Percentiles rank a stretch among this genome's conserved stretches.
Conservation (phyloP, 164 flowering plant genomes). For the Aristolochia contorta region DNA sequence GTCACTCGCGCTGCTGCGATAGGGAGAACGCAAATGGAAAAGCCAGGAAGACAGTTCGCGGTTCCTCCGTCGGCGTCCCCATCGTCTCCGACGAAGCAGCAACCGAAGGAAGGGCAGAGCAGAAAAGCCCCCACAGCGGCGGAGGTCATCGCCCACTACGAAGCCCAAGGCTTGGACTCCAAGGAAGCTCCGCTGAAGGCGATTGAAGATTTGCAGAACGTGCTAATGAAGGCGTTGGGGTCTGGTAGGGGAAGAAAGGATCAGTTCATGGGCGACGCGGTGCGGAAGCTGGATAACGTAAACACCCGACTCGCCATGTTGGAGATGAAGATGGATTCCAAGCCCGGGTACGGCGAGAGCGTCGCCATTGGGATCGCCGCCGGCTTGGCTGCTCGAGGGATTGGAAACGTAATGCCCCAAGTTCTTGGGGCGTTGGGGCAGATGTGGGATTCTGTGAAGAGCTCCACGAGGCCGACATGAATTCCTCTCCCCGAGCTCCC, state of each 20-base stretch:
- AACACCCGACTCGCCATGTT: conserved; percentile 43
- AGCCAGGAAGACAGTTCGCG: conserved; percentile 13
- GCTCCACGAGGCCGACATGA: conserved; percentile 7
- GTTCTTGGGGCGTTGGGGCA: conserved; percentile 27
- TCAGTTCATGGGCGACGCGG: conserved; percentile 26
- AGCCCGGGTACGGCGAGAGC: conserved; percentile 49
- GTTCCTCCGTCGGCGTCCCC: conserved; percentile 2
- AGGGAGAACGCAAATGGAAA: conserved; percentile 9
- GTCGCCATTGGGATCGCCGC: conserved; percentile 56
- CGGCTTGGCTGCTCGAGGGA: conserved; percentile 33
- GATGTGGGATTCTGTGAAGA: conserved; percentile 37
- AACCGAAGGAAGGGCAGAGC: conserved; percentile 10
- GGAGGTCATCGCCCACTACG: conserved; percentile 64
- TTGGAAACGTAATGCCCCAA: conserved; percentile 33
- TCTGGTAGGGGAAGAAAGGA: conserved; percentile 30
- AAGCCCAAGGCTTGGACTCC: conserved; percentile 50
- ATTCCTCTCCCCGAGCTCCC: background rate
- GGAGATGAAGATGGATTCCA: conserved; percentile 63
- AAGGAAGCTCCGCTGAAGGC: conserved; percentile 63
- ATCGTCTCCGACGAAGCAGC: conserved; percentile 3
- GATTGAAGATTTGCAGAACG: conserved; percentile 62
- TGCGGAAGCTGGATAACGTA: conserved; percentile 44
- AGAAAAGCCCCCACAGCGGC: conserved; percentile 41
- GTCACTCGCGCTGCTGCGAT: too few relatives aligned
- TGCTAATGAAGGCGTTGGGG: conserved; percentile 27